Percentiles rank a stretch among this genome's conserved stretches.
Evolutionary conservation across 331 rosid species (phyloP).

Genomic region (Quercus lobata): DNA sequence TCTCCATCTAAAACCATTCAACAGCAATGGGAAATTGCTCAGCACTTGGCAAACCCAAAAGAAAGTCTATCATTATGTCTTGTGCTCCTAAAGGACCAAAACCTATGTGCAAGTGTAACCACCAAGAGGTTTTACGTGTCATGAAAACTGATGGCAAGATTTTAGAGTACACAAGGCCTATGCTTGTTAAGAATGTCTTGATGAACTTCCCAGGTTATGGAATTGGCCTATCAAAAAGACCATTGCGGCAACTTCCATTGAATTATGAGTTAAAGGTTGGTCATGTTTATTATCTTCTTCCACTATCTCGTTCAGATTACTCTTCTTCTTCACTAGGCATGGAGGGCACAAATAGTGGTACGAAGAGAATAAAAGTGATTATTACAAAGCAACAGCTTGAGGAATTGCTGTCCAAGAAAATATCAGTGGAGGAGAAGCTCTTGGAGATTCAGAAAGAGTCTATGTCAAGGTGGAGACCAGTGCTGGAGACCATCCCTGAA

Average conservation of each 20-base stretch:
- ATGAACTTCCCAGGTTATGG: background rate
- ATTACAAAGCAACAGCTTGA: background rate
- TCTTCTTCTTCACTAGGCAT: background rate
- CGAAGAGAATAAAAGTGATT: background rate
- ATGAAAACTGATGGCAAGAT: background rate
- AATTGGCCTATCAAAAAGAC: background rate
- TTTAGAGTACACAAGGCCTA: background rate
- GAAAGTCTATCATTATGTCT: background rate
- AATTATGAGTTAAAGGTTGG: background rate
- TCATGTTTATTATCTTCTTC: background rate
- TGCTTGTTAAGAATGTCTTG: background rate
- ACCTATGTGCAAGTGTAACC: background rate
- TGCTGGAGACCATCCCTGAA: background rate
- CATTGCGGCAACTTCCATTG: background rate
- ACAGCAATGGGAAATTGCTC: background rate
- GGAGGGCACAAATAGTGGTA: background rate
- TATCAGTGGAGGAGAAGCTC: background rate
- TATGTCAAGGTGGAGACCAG: background rate
- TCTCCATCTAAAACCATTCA: background rate
- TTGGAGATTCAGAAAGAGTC: background rate
- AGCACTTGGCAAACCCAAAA: too few relatives aligned
- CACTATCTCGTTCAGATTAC: background rate
- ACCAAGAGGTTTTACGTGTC: background rate
- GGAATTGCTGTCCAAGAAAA: background rate
- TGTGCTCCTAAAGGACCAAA: background rate